Percentiles rank a stretch among this genome's conserved stretches.
phyloP scores from a whole-genome alignment of 2,329 filamentous ascomycete species.

The Penicillium occitanis region DNA sequence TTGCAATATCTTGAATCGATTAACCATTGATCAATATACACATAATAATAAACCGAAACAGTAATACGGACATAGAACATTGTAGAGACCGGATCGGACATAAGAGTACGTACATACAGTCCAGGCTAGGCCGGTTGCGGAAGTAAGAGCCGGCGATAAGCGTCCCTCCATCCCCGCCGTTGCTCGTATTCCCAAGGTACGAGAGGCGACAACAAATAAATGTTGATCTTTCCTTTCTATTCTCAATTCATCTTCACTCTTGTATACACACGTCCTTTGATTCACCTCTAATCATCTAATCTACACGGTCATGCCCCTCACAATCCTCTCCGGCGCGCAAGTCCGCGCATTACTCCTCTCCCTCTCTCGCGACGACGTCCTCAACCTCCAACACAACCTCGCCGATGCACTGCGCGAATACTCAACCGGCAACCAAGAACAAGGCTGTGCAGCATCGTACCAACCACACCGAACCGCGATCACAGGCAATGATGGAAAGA shows the following conservation, averaged over 20 bases:
- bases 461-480: conserved; percentile 63
- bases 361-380: conserved; percentile 57
- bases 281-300: background rate
- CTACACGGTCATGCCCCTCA: conserved; percentile 55
- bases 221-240: background rate
- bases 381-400: conserved; percentile 58
- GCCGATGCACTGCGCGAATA: conserved; percentile 64
- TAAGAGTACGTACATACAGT: background rate
- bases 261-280: background rate
- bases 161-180: background rate
- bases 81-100: background rate
- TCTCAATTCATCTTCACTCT: background rate
- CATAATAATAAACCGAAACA: background rate
- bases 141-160: conserved; percentile 1
- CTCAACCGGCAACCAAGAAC: conserved; percentile 60
- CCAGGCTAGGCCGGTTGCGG: background rate
- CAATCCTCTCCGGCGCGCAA: conserved; percentile 58
- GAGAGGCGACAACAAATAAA: background rate
- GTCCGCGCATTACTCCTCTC: conserved; percentile 57
- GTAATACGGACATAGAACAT: background rate
- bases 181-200: background rate
- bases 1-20: background rate
- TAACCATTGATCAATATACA: background rate
- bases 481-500: conserved; percentile 60
- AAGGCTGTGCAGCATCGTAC: conserved; percentile 59